phyloP scores from a whole-genome alignment of 2,329 filamentous ascomycete species.

The Mycosphaerella sp. region DNA sequence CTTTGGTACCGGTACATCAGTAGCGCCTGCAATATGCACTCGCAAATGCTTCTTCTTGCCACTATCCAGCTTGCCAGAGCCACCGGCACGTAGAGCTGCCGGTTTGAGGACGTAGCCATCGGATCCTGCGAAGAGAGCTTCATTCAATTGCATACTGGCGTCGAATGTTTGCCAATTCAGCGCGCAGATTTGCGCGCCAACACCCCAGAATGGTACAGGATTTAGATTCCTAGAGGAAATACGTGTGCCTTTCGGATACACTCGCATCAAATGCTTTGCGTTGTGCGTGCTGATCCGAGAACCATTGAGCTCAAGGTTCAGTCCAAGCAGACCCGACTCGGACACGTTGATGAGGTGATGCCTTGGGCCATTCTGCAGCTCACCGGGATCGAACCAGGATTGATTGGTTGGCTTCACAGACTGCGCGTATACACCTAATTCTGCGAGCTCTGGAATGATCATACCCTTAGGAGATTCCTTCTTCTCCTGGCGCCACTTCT shows the following conservation, averaged over 20 bases:
- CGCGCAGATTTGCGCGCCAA: conserved; percentile 63
- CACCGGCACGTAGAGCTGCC: conserved; percentile 51
- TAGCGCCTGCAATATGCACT: conserved; percentile 57
- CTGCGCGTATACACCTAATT: conserved; percentile 62
- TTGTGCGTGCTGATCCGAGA: conserved; percentile 55
- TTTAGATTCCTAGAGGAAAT: conserved; percentile 60
- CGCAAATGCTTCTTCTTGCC: conserved; percentile 47
- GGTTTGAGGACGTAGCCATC: conserved; percentile 63
- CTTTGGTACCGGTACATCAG: conserved; percentile 51
- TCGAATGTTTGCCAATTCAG: conserved; percentile 66
- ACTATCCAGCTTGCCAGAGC: conserved; percentile 45
- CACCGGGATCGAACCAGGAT: conserved; percentile 53
- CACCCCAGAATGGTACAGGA: conserved; percentile 58
- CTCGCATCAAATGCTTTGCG: conserved; percentile 60
- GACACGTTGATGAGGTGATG: conserved; percentile 65
- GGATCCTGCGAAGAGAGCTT: conserved; percentile 59
- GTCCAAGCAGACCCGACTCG: conserved; percentile 56
- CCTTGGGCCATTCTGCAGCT: conserved; percentile 47
- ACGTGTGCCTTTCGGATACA: conserved; percentile 62
- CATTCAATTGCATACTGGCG: conserved; percentile 60
- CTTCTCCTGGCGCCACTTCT: conserved; percentile 51
- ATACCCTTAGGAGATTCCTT: conserved; percentile 40
- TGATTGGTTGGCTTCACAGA: conserved; percentile 61
- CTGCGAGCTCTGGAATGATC: conserved; percentile 60
- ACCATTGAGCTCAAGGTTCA: conserved; percentile 30